These are phyloP conservation scores for Pisolithus thermaeus DNA, from an alignment of 1,284 basidiomycete genomes.

Conservation along the genomic window DNA sequence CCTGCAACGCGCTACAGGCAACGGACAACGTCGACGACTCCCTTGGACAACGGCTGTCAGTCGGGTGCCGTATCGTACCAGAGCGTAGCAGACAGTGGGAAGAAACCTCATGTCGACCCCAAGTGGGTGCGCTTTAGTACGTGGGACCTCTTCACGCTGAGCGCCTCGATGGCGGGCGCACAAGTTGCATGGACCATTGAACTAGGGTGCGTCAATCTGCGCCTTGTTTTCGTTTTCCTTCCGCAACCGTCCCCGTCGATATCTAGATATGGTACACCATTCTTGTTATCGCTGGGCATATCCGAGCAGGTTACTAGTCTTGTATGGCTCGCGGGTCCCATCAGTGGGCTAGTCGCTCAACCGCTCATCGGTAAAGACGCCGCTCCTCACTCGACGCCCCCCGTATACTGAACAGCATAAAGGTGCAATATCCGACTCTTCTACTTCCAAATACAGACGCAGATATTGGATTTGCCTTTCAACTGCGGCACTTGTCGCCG, in stretches of 20 bases:
- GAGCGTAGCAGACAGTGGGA: slow-evolving; percentile 19
- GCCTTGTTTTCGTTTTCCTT: neutral
- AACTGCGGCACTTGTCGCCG: slow-evolving; percentile 66
- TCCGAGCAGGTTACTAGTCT: slow-evolving; percentile 88
- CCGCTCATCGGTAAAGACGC: slow-evolving; percentile 77
- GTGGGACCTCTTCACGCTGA: slow-evolving; percentile 70
- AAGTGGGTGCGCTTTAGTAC: slow-evolving; percentile 45
- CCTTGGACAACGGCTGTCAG: slow-evolving; percentile 17
- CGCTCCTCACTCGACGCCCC: slow-evolving; percentile 8
- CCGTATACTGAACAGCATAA: slow-evolving; percentile 15
- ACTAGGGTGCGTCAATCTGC: slow-evolving; percentile 58
- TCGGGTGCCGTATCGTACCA: slow-evolving; percentile 18
- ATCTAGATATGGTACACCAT: slow-evolving; percentile 87
- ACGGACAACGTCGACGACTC: slow-evolving; percentile 19
- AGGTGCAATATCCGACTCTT: slow-evolving; percentile 93
- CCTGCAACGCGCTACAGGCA: slow-evolving; percentile 46
- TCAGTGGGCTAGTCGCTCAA: slow-evolving; percentile 91
- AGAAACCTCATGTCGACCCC: slow-evolving; percentile 18
- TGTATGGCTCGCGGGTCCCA: slow-evolving; percentile 96
- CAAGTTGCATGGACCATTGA: slow-evolving; percentile 93
- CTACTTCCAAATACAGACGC: slow-evolving; percentile 80
- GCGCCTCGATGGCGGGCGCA: slow-evolving; percentile 84
- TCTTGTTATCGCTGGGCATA: slow-evolving; percentile 83
- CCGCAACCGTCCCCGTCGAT: slow-evolving; percentile 14
- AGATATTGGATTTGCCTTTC: slow-evolving; percentile 87